A percentile compares a stretch with the other conserved stretches of the same genome.
Conservation (phyloP, 2,329 filamentous ascomycete genomes). For the Ceratocystis lukuohia region DNA sequence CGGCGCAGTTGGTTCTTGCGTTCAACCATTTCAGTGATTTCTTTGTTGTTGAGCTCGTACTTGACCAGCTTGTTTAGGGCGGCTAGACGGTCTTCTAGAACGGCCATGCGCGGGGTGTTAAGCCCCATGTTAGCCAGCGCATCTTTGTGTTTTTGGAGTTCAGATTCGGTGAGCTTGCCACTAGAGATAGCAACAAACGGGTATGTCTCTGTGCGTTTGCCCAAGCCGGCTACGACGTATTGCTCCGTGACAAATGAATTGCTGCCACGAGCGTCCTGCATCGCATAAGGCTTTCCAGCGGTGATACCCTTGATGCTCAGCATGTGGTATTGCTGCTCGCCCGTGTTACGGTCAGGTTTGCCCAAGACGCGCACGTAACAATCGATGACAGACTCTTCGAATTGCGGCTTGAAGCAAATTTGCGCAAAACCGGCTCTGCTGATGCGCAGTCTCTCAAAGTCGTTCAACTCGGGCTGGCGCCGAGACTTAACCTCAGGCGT, state of each 20-base stretch:
- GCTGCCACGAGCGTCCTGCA: slow-evolving; percentile 59
- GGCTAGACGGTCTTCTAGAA: slow-evolving; percentile 56
- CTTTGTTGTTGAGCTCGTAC: slow-evolving; percentile 68
- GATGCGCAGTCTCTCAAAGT: slow-evolving; percentile 72
- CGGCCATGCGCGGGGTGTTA: slow-evolving; percentile 54
- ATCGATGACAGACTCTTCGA: slow-evolving; percentile 66
- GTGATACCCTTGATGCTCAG: slow-evolving; percentile 48
- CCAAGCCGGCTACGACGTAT: slow-evolving; percentile 70
- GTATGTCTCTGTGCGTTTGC: slow-evolving; percentile 70
- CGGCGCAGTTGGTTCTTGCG: slow-evolving; percentile 55
- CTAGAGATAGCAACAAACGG: slow-evolving; percentile 88
- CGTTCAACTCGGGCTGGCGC: slow-evolving; percentile 46
- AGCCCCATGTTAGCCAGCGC: slow-evolving; percentile 12
- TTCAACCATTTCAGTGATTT: slow-evolving; percentile 66
- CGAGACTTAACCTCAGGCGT: slow-evolving; percentile 48
- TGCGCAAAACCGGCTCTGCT: slow-evolving; percentile 77
- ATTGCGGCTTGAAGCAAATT: slow-evolving; percentile 85
- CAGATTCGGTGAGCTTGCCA: slow-evolving; percentile 66
- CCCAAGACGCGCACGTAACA: slow-evolving; percentile 79
- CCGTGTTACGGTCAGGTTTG: slow-evolving; percentile 59
- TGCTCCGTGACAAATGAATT: slow-evolving; percentile 64
- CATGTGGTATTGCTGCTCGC: slow-evolving; percentile 73
- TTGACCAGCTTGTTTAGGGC: slow-evolving; percentile 70
- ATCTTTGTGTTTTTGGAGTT: slow-evolving; percentile 69
- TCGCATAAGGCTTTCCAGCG: slow-evolving; percentile 68